These are phyloP conservation scores for Alternaria arborescens DNA, from an alignment of 2,329 filamentous ascomycete genomes.

Conservation along the genomic window DNA sequence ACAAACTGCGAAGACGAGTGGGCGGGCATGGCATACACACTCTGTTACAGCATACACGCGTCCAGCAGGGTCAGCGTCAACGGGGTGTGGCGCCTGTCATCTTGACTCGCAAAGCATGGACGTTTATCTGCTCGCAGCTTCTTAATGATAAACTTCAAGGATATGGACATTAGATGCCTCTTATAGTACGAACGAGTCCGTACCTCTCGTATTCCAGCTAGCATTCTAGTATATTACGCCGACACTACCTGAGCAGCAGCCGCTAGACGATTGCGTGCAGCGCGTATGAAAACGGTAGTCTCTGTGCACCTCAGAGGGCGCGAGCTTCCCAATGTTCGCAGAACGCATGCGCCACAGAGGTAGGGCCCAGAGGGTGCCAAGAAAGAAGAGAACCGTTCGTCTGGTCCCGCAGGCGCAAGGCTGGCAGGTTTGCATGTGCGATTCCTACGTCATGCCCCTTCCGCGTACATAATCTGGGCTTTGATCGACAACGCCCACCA, in stretches of 20 bases:
- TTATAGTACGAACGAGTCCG: neutral
- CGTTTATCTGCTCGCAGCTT: neutral
- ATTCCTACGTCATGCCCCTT: conserved; percentile 28
- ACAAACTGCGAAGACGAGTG: neutral
- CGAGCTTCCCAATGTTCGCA: neutral
- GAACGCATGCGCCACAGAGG: neutral
- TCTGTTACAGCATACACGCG: neutral
- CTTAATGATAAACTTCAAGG: neutral
- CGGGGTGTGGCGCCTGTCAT: neutral
- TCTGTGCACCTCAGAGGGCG: neutral
- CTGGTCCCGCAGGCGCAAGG: conserved; percentile 14
- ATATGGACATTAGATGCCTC: neutral
- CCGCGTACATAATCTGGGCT: conserved; percentile 23
- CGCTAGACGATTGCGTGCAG: neutral
- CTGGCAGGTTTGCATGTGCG: conserved; percentile 20
- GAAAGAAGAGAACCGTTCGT: conserved; percentile 7
- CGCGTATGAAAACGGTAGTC: neutral
- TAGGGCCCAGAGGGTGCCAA: conserved; percentile 6
- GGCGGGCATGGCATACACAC: neutral
- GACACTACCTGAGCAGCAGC: neutral
- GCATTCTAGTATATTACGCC: neutral
- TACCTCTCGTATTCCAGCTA: neutral
- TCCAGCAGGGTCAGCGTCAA: neutral
- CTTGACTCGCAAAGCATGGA: conserved; percentile 5
- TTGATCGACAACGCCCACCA: conserved; percentile 10